A percentile compares a stretch with the other conserved stretches of the same genome.
phyloP scores from a whole-genome alignment of 495 filamentous ascomycete genomes.

The Geoglossum glabrum region DNA sequence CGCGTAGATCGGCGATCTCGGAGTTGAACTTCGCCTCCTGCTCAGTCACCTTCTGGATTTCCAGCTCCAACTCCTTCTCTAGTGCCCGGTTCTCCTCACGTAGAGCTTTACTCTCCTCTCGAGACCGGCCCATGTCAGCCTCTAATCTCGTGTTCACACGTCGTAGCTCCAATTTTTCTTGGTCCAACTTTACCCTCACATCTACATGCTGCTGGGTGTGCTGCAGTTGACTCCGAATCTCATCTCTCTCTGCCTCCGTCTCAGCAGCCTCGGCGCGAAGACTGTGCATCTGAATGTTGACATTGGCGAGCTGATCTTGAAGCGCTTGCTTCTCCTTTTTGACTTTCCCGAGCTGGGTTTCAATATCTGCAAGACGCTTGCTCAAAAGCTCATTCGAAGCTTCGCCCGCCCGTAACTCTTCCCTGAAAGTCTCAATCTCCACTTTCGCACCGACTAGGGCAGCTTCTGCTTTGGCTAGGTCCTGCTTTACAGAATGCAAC shows the following conservation, averaged over 20 bases:
- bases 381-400: conserved; percentile 18
- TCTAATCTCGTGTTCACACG: conserved; percentile 38
- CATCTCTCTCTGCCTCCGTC: conserved; percentile 3
- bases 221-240: conserved; percentile 24
- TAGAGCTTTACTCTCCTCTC: conserved; percentile 33
- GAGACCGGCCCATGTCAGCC: conserved; percentile 34
- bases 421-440: conserved; percentile 31
- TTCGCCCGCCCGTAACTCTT: conserved; percentile 27
- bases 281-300: neutral
- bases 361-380: conserved; percentile 13
- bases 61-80: conserved; percentile 21
- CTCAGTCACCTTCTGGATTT: conserved; percentile 25
- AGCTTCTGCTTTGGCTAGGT: conserved; percentile 2
- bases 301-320: conserved; percentile 16
- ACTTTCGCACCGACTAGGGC: conserved; percentile 18
- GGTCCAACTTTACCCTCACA: conserved; percentile 35
- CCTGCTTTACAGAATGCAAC: conserved; percentile 2
- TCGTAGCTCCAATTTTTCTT: conserved; percentile 40
- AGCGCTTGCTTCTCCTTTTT: conserved; percentile 12
- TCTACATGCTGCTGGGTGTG: conserved; percentile 28
- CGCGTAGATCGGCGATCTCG: conserved; percentile 16
- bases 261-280: neutral
- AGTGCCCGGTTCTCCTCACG: conserved; percentile 26
- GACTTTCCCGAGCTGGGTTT: conserved; percentile 13
- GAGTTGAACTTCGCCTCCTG: conserved; percentile 24